phyloP scores from a whole-genome alignment of 2,329 filamentous ascomycete genomes.

The Trichoderma harzianum region DNA sequence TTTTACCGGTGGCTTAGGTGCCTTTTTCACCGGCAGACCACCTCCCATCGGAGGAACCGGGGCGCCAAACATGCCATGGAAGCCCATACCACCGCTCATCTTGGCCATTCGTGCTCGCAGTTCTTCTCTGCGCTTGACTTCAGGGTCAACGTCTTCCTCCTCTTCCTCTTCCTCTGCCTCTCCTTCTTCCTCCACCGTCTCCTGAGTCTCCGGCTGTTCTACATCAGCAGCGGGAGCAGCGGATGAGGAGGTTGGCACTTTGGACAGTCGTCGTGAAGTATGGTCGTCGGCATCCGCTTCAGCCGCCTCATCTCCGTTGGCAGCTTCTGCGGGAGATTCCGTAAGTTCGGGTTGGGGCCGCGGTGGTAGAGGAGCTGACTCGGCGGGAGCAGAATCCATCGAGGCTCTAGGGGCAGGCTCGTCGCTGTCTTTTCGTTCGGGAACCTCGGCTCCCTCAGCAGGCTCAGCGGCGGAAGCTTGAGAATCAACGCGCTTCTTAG shows the following conservation, averaged over 20 bases:
- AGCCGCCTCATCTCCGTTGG: constrained; percentile 60
- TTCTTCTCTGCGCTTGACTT: constrained; percentile 80
- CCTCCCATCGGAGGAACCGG: constrained; percentile 61
- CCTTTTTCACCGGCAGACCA: constrained; percentile 51
- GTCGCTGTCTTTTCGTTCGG: constrained; percentile 47
- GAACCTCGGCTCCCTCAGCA: constrained; percentile 28
- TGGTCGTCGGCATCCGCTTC: constrained; percentile 75
- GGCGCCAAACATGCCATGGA: constrained; percentile 87
- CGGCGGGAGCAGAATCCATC: constrained; percentile 42
- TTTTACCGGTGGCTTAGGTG: constrained; percentile 40
- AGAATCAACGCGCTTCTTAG: constrained; percentile 53
- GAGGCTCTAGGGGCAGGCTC: constrained; percentile 50
- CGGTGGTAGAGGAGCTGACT: constrained; percentile 43
- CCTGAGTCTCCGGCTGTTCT: constrained; percentile 45
- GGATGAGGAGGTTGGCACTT: constrained; percentile 35
- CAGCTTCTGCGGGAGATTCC: constrained; percentile 63
- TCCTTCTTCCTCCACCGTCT: constrained; percentile 51
- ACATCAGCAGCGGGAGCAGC: constrained; percentile 40
- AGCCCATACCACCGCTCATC: constrained; percentile 96
- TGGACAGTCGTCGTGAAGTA: constrained; percentile 37
- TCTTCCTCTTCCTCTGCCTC: constrained; percentile 68
- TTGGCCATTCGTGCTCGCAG: constrained; percentile 95
- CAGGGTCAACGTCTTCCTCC: constrained; percentile 83
- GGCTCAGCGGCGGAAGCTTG: constrained; percentile 46
- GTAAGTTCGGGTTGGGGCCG: constrained; percentile 57